phyloP scores from a whole-genome alignment of 2,329 filamentous ascomycete species.

The Sporothrix curviconia region DNA sequence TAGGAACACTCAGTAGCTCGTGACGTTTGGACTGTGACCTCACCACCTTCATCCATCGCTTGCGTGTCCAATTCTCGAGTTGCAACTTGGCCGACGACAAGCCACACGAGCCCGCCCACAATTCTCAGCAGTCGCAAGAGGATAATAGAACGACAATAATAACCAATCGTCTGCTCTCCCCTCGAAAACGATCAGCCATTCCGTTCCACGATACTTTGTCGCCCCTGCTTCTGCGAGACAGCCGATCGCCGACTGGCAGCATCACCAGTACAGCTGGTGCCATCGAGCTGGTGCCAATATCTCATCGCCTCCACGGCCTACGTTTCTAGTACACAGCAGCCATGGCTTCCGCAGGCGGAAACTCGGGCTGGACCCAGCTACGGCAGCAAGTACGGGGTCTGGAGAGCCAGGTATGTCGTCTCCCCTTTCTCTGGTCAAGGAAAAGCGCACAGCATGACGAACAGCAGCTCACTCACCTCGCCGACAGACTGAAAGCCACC shows the following conservation, averaged over 20 bases:
- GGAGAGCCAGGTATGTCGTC: constrained; percentile 70
- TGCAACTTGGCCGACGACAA: too few species aligned
- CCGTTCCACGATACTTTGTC: neutral
- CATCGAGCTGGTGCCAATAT: too few species aligned
- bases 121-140: too few species aligned
- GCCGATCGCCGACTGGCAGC: neutral
- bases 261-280: too few species aligned
- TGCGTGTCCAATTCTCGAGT: neutral
- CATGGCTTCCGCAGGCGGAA: constrained; percentile 20
- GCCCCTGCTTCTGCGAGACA: neutral
- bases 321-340: neutral
- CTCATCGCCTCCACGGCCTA: neutral
- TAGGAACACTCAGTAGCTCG: neutral
- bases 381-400: constrained; percentile 84
- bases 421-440: neutral
- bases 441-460: neutral
- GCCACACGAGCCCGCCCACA: too few species aligned
- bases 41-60: neutral
- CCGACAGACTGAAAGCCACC: constrained; percentile 70
- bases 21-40: constrained; percentile 1
- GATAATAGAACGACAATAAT: too few species aligned
- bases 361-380: constrained; percentile 80
- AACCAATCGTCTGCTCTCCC: too few species aligned
- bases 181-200: too few species aligned
- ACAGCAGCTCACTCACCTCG: neutral